Evolutionary conservation across 192 early-diverging fungal genomes (phyloP), one percentile per base, ranked within the genome.

Genomic region (Podochytrium sp.): DNA sequence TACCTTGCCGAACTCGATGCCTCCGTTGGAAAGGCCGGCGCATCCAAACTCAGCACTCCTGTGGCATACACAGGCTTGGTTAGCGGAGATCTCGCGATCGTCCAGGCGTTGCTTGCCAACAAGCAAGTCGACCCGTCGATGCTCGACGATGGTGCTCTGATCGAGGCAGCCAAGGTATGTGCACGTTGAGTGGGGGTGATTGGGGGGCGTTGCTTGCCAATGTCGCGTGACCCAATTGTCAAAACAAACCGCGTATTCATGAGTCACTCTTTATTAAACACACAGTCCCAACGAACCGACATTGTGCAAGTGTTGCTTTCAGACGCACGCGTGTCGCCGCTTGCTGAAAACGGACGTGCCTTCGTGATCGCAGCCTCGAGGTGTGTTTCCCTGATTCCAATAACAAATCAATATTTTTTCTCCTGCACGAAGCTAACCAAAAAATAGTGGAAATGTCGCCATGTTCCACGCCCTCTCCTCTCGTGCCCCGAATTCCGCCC

Each of bases 91-190:
- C 29, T 20, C 16, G 66, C 5, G 2, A 38, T 69, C 29, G 51
- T 69, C 6, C 6, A 7, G 7, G 27, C 66, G 1, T 51, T 69
- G 16, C 52, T 69, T 5, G 20, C 33, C 42, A 32, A 69, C 50
- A 16, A 32, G 25, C 27, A n/a, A 1, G 66, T 35, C 1, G 51
- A 69, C 47, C 50, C 66, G 6, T 52, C 66, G 10, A 20, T 69
- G 20, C 66, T 69, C 6, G 66, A 69, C 3, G 35, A 52, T n/a
- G 66, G 66, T 10, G 66, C 66, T 55, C 35, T 69, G 66, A 53
- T 69, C 33, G 33, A 20, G 0, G 61, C 61, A 20, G 61, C 61
- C 16, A 18, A 38, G 61, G 37, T 39, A 2, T 18, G 37, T 39
- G 37, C 42, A 5, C 41, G 18, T 65, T 14, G 14, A 18, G 38